These are phyloP conservation scores for Fusarium chaquense DNA, from an alignment of 2,329 filamentous ascomycete genomes.

Conservation along the genomic window DNA sequence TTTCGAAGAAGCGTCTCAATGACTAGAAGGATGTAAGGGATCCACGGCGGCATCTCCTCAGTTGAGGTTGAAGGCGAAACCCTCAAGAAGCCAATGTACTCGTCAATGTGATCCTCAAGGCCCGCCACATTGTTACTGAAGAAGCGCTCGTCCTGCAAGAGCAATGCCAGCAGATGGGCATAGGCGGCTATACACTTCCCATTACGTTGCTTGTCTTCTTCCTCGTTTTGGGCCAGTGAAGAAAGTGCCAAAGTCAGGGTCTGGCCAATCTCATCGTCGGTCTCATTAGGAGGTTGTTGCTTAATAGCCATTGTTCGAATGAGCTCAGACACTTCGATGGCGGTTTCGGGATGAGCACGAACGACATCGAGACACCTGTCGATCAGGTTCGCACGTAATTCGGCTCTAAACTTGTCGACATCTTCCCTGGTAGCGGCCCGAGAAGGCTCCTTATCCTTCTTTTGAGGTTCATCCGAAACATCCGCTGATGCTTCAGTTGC, in stretches of 20 bases:
- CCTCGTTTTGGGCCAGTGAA: slow-evolving; percentile 71
- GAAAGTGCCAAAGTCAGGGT: slow-evolving; percentile 88
- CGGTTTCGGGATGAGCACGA: slow-evolving; percentile 86
- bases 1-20: slow-evolving; percentile 91
- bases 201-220: slow-evolving; percentile 74
- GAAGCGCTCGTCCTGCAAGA: slow-evolving; percentile 85
- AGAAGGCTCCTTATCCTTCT: slow-evolving; percentile 28
- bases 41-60: slow-evolving; percentile 90
- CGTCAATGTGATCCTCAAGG: slow-evolving; percentile 80
- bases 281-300: slow-evolving; percentile 65
- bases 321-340: slow-evolving; percentile 90
- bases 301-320: slow-evolving; percentile 78
- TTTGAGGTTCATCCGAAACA: slow-evolving; percentile 26
- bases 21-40: slow-evolving; percentile 89
- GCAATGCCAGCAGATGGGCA: slow-evolving; percentile 88
- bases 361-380: slow-evolving; percentile 92
- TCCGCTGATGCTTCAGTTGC: slow-evolving; percentile 37
- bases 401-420: slow-evolving; percentile 78
- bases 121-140: slow-evolving; percentile 81
- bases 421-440: slow-evolving; percentile 72
- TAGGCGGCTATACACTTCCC: slow-evolving; percentile 81
- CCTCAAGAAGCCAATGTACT: slow-evolving; percentile 83
- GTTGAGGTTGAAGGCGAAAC: slow-evolving; percentile 72
- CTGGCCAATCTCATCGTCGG: slow-evolving; percentile 79
- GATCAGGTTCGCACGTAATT: slow-evolving; percentile 82